These are phyloP conservation scores for Asterophora parasitica DNA, from an alignment of 768 basidiomycete genomes.

Conservation along the genomic window DNA sequence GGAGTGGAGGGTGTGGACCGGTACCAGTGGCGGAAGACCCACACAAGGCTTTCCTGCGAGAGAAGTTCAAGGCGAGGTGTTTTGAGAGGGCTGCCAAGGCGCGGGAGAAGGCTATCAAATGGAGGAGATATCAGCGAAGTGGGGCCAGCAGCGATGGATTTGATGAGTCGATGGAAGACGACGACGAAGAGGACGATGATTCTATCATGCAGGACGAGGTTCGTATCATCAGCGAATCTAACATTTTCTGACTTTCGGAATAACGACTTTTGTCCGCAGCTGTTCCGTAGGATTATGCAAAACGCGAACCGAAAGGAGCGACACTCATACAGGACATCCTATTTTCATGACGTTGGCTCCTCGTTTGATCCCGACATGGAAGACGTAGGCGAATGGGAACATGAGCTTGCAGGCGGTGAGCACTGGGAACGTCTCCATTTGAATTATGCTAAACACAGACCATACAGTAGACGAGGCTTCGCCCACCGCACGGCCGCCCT, in stretches of 20 bases:
- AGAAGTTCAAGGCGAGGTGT: constrained; percentile 58
- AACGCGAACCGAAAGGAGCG: constrained; percentile 44
- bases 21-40: constrained; percentile 33
- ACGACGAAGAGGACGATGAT: constrained; percentile 57
- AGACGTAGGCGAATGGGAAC: constrained; percentile 58
- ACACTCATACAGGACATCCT: constrained; percentile 60
- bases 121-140: constrained; percentile 26
- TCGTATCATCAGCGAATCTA: no score
- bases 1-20: constrained; percentile 7
- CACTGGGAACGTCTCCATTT: background rate
- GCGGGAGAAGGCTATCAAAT: constrained; percentile 43
- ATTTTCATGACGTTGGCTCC: constrained; percentile 64
- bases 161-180: constrained; percentile 33
- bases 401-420: constrained; percentile 40
- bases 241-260: background rate
- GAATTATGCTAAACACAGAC: background rate
- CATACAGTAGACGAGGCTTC: constrained; percentile 1
- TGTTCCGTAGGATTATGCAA: constrained; percentile 62
- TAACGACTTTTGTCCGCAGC: constrained; percentile 29
- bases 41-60: constrained; percentile 51
- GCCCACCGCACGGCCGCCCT: constrained; percentile 4
- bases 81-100: constrained; percentile 56
- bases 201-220: constrained; percentile 59
- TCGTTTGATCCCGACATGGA: constrained; percentile 75
- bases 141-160: constrained; percentile 47